phyloP scores from a whole-genome alignment of 2,329 filamentous ascomycete genomes.

The Ceratocystis ficicola region DNA sequence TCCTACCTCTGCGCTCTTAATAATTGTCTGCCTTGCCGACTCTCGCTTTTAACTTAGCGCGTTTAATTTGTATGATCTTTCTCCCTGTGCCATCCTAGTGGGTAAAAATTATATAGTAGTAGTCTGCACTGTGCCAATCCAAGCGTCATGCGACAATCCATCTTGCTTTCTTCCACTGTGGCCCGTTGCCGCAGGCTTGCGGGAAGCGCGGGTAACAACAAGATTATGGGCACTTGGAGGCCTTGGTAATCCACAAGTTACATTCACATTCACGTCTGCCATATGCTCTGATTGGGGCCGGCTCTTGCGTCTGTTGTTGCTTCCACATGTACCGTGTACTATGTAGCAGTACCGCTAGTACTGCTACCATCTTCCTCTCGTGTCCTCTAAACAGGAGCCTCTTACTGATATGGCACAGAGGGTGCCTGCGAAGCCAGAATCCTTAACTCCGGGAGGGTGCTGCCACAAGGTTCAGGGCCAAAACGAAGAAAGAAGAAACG shows the following conservation, averaged over 20 bases:
- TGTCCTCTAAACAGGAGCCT: too few species aligned
- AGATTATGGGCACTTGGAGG: not conserved
- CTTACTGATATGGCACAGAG: too few species aligned
- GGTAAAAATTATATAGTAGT: not conserved
- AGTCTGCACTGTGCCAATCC: not conserved
- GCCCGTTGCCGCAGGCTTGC: not conserved
- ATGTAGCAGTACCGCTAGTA: too few species aligned
- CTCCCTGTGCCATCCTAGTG: not conserved
- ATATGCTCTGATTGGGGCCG: too few species aligned
- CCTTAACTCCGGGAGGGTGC: not conserved
- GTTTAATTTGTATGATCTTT: not conserved
- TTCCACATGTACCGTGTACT: too few species aligned
- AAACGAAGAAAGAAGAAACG: not conserved
- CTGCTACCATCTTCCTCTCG: too few species aligned
- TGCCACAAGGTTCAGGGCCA: too few species aligned
- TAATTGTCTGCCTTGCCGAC: too few species aligned
- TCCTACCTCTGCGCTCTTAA: too few species aligned
- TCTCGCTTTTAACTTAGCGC: not conserved
- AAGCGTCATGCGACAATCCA: not conserved
- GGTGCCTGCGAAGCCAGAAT: too few species aligned
- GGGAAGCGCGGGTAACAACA: slow-evolving; percentile 2
- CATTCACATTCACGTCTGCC: not conserved
- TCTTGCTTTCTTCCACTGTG: not conserved
- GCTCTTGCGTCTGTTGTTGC: too few species aligned
- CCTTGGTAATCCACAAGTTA: not conserved